Evolutionary conservation across 2,329 filamentous ascomycete genomes (phyloP), one percentile per base, ranked within the genome.

Genomic region (Beauveria asiatica): DNA sequence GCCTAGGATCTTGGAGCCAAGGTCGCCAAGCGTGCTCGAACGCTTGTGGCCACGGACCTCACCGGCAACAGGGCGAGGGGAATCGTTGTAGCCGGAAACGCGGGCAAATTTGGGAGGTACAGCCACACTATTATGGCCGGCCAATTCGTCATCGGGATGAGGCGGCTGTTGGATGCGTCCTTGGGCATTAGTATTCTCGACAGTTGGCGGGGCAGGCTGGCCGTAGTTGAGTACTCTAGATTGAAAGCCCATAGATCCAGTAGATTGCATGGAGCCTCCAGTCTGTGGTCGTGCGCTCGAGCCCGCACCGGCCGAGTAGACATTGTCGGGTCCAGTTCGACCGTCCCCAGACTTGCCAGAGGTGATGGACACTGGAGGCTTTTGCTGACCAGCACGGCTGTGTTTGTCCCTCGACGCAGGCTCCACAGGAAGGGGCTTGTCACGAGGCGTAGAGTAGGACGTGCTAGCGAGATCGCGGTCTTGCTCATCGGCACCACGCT

Each of bases 171-270:
- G 89, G 67, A 97, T 91, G 64, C 89, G 89, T 64, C 92, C 93
- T 72, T 96, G 89, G 4, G 84, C 92, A 72, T 94, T 96, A 57
- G 92, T 94, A 66, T 89, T 87, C 53, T 92, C 92, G 62, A 97
- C 87, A 52, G 91, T 85, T 33, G 94, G 92, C 59, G 91, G 90
- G 50, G 87, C 87, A 53, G 93, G 94, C 73, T 95, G 90, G 65
- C 90, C 90, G 72, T 97, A 97, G 52, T 71, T 74, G 54, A 56
- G 52, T 5, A 61, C 89, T 88, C 71, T 89, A 82, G 84, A 65
- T 70, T 76, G 70, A 41, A 78, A 68, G 54, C 87, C 90, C 64
- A 89, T 88, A 54, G 94, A 82, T 72, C 70, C 80, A 45, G 78
- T 79, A 21, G 87, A 88, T 62, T 85, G 81, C 79, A 93, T 85